Percentiles rank a stretch among this genome's conserved stretches.
phyloP scores from a whole-genome alignment of 441 rosid species.

The Erodium moschatum region DNA sequence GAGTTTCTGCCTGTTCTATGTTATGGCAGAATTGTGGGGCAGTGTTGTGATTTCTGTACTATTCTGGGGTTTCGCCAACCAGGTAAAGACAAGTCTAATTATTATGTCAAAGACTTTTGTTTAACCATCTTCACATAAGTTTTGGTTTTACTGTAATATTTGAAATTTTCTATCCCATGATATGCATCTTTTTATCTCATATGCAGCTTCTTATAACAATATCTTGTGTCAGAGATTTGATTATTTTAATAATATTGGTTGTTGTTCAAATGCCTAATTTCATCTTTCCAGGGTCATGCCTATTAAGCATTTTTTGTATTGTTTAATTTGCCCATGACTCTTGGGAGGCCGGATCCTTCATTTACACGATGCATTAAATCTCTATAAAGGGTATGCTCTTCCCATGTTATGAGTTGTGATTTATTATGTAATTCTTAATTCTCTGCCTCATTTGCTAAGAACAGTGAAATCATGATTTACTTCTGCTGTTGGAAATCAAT shows the following conservation, averaged over 20 bases:
- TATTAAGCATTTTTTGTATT: not conserved
- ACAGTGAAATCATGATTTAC: not conserved
- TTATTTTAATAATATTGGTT: too few species aligned
- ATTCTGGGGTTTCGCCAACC: conserved; percentile 98
- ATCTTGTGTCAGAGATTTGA: not conserved
- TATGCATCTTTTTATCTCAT: too few species aligned
- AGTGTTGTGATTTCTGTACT: conserved; percentile 91
- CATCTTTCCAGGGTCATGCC: not conserved
- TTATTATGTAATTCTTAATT: not conserved
- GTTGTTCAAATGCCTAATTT: not conserved
- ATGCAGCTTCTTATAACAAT: not conserved
- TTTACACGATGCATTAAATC: too few species aligned
- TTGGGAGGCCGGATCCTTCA: not conserved
- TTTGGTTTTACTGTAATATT: too few species aligned
- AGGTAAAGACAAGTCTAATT: conserved; percentile 32
- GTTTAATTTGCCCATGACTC: not conserved
- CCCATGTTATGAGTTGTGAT: too few species aligned
- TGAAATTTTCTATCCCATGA: too few species aligned
- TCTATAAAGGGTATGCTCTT: too few species aligned
- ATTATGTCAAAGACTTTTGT: not conserved
- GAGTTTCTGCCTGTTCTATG: conserved; percentile 94
- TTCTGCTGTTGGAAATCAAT: not conserved
- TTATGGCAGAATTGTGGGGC: conserved; percentile 99
- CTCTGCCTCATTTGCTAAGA: not conserved
- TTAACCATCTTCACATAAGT: too few species aligned